Evolutionary conservation across 2,329 filamentous ascomycete species (phyloP).

Genomic region (Aspergillus puulaauensis): DNA sequence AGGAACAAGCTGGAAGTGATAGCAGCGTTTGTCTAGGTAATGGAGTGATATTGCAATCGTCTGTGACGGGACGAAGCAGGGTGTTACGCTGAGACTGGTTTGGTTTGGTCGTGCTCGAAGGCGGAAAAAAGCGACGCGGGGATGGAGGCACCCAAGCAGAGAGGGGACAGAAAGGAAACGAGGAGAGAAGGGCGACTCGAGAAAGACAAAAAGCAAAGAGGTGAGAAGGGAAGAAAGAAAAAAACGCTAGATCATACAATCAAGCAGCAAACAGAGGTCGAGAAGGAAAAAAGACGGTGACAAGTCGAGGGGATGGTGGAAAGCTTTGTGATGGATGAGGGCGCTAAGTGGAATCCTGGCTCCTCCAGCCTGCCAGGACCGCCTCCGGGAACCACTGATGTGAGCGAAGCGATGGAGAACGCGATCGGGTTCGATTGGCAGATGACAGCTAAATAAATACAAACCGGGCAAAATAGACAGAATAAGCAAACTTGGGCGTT

Average conservation of each 20-base stretch:
- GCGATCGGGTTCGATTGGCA: not conserved
- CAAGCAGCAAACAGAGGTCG: conserved; percentile 13
- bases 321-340: conserved; percentile 20
- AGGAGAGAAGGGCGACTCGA: conserved; percentile 14
- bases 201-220: conserved; percentile 11
- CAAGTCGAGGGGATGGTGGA: conserved; percentile 15
- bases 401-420: conserved; percentile 5
- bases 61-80: conserved; percentile 26
- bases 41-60: conserved; percentile 18
- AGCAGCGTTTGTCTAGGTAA: conserved; percentile 13
- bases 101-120: conserved; percentile 22
- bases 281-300: conserved; percentile 14
- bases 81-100: conserved; percentile 26
- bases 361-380: conserved; percentile 15
- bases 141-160: conserved; percentile 21
- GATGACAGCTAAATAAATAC: not conserved
- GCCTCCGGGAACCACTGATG: conserved; percentile 13
- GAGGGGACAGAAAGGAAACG: conserved; percentile 22
- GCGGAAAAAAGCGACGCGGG: conserved; percentile 25
- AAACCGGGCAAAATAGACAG: conserved; percentile 7
- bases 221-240: conserved; percentile 14
- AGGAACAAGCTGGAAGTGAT: conserved; percentile 22
- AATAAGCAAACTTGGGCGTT: conserved; percentile 10
- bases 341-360: conserved; percentile 19
- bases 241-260: conserved; percentile 20